Evolutionary conservation across 1,139 yeast species (phyloP), one percentile per base, ranked within the genome.

Genomic region (Yamadazyma sp.): DNA sequence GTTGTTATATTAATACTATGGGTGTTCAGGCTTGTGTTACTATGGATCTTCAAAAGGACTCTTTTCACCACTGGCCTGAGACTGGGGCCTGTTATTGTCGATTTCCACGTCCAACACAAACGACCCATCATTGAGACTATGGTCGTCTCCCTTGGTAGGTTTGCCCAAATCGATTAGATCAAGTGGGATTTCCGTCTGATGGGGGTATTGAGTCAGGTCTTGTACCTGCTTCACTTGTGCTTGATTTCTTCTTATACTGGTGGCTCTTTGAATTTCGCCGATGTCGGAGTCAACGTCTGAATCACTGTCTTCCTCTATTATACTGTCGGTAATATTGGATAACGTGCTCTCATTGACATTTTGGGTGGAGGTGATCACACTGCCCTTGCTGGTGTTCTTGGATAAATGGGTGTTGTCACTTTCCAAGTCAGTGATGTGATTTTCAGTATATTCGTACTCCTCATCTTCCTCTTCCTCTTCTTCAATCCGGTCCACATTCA

Each of bases 401-500:
- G 13, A 7, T 12, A n/a, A 24, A 20, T 20, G 8, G 22, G 22
- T 9, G 26, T 6, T 6, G 12, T 24, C 26, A 12, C 12, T 11
- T 8, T 24, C 17, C 9, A 13, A 8, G 16, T 26, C 29, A n/a
- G 17, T 13, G 6, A 6, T 26, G 15, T 8, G 12, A 26, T 14
- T 13, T 4, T 26, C 12, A 16, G 7, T 10, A 6, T 26, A n/a
- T 10, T 23, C 25, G n/a, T 6, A 23, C 9, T 57, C 61, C 9
- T 61, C 62, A 22, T 60, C 66, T 18, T 70, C 77, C 47, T 68
- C 80, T 29, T 74, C 73, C 38, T 68, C 76, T 50, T 74, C 80
- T 24, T 67, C 73, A 40, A 75, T 75, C 41, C 73, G 65, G 31
- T 69, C 75, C 12, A 82, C 78, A 38, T 76, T 73, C 20, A 85